A percentile compares a stretch with the other conserved stretches of the same genome.
These are phyloP conservation scores for Fusarium burgessii DNA, from an alignment of 2,329 filamentous ascomycete species.

Conservation along the genomic window DNA sequence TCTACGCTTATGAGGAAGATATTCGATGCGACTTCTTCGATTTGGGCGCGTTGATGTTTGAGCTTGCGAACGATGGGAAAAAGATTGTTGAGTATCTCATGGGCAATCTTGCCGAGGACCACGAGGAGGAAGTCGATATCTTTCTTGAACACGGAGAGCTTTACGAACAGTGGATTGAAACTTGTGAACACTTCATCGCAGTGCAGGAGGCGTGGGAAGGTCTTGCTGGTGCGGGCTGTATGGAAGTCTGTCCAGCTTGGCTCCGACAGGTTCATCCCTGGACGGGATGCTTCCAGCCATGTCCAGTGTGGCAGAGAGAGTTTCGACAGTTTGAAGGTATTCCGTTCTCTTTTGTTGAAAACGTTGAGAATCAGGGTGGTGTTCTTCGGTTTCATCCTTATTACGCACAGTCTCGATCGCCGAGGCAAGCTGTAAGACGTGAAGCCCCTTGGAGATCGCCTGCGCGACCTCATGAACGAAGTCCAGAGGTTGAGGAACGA, in stretches of 20 bases:
- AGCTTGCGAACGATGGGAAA: not conserved
- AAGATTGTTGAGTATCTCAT: not conserved
- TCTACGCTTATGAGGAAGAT: slow-evolving; percentile 4
- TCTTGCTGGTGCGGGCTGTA: slow-evolving; percentile 11
- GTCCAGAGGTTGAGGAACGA: not conserved
- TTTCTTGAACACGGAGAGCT: not conserved
- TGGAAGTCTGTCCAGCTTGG: slow-evolving; percentile 25
- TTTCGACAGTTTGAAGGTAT: not conserved
- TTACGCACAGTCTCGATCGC: not conserved
- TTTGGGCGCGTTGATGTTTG: slow-evolving; percentile 5
- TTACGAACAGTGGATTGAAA: slow-evolving; percentile 1
- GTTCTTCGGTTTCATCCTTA: slow-evolving; percentile 15
- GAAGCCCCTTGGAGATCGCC: slow-evolving; percentile 2
- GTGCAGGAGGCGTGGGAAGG: slow-evolving; percentile 11
- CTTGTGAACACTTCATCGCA: not conserved
- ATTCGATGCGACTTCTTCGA: slow-evolving; percentile 26
- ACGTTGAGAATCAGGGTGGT: not conserved
- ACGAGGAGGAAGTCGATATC: not conserved
- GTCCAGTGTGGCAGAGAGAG: no score
- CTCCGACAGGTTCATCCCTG: slow-evolving; percentile 1
- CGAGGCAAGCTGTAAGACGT: no score
- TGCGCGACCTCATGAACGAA: not conserved
- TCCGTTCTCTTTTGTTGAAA: not conserved
- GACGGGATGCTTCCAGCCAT: slow-evolving; percentile 2
- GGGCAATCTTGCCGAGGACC: fast-evolving